phyloP scores from a whole-genome alignment of 768 basidiomycete genomes.

The Pisolithus tinctorius region DNA sequence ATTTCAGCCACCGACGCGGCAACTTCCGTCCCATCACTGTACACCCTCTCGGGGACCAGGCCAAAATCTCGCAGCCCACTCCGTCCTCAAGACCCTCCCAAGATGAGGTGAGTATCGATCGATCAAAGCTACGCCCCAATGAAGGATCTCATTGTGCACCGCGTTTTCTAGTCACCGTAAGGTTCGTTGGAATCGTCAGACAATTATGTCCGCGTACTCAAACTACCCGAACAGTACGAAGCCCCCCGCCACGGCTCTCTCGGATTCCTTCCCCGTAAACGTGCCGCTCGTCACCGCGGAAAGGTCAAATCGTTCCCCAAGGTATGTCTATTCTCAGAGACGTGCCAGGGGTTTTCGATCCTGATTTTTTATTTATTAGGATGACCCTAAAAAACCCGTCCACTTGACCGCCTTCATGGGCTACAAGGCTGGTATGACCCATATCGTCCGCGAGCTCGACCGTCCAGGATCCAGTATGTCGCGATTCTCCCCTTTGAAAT shows the following conservation, averaged over 20 bases:
- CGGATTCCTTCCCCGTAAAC: conserved; percentile 95
- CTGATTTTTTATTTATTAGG: conserved; percentile 40
- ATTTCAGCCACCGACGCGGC: conserved; percentile 25
- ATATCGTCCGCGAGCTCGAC: conserved; percentile 97
- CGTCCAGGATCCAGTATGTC: conserved; percentile 96
- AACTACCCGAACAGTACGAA: conserved; percentile 64
- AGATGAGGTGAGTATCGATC: conserved; percentile 51
- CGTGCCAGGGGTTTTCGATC: background rate
- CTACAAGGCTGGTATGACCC: conserved; percentile 99
- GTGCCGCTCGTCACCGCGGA: conserved; percentile 94
- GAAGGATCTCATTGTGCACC: conserved; percentile 12
- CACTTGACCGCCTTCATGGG: conserved; percentile 98
- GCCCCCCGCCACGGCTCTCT: conserved; percentile 97
- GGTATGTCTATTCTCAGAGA: conserved; percentile 43
- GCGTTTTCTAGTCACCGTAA: conserved; percentile 69
- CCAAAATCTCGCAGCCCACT: conserved; percentile 3
- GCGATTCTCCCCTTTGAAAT: background rate
- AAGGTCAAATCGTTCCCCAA: conserved; percentile 99
- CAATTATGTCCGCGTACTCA: conserved; percentile 14
- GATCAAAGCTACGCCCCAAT: no score
- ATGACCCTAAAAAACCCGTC: conserved; percentile 98
- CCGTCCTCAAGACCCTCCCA: conserved; percentile 25
- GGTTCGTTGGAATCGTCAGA: conserved; percentile 38
- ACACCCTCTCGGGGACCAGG: background rate
- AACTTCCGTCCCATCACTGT: conserved; percentile 14